Evolutionary conservation across 1,284 basidiomycete species (phyloP).

Genomic region (Trametes sp.): DNA sequence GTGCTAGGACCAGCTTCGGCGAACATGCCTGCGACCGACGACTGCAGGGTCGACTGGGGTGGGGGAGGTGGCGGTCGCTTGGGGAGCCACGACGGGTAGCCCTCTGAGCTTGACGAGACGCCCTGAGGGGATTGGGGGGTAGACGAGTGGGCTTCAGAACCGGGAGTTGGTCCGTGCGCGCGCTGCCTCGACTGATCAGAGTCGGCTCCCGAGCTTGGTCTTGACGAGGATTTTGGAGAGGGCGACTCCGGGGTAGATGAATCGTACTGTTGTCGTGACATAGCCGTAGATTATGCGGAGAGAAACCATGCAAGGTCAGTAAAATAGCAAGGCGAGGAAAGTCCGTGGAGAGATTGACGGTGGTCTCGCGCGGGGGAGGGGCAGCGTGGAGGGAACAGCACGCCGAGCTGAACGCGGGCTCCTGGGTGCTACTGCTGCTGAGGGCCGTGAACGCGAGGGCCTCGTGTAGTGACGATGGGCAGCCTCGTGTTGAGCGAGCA

Average conservation of each 20-base stretch:
- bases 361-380: slow-evolving; percentile 34
- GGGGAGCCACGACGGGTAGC: slow-evolving; percentile 84
- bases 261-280: slow-evolving; percentile 45
- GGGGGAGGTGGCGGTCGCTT: slow-evolving; percentile 77
- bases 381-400: slow-evolving; percentile 36
- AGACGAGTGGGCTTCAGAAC: slow-evolving; percentile 33
- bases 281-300: slow-evolving; percentile 39
- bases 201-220: slow-evolving; percentile 35
- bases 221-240: slow-evolving; percentile 40
- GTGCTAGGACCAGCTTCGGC: slow-evolving; percentile 52
- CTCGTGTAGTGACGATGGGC: slow-evolving; percentile 44
- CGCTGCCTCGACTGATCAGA: slow-evolving; percentile 30
- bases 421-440: slow-evolving; percentile 38
- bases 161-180: slow-evolving; percentile 36
- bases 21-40: slow-evolving; percentile 51
- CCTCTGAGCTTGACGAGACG: slow-evolving; percentile 56
- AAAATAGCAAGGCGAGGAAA: slow-evolving; percentile 32
- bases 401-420: slow-evolving; percentile 41
- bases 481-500: slow-evolving; percentile 44
- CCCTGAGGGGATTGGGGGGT: slow-evolving; percentile 40
- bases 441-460: slow-evolving; percentile 45
- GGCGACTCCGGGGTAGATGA: slow-evolving; percentile 36
- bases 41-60: slow-evolving; percentile 74
- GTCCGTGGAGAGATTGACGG: slow-evolving; percentile 39
- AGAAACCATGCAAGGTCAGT: slow-evolving; percentile 39